phyloP scores from a whole-genome alignment of 257 asterid species.

The Misopates orontium region DNA sequence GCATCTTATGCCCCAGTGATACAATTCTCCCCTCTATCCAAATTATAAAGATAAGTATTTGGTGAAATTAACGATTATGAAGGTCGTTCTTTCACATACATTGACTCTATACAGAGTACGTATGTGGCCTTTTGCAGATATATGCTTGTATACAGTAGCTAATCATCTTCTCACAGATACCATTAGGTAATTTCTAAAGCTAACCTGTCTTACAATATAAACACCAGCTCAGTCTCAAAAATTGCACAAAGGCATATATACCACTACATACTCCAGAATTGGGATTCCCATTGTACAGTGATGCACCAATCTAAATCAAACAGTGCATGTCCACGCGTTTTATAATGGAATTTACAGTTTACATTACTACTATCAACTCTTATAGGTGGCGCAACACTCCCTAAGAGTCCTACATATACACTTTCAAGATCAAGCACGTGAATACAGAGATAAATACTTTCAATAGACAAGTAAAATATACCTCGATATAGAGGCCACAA shows the following conservation, averaged over 20 bases:
- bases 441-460: constrained; percentile 13
- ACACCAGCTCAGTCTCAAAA: too few relatives aligned
- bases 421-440: constrained; percentile 21
- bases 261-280: not conserved
- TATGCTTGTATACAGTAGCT: too few relatives aligned
- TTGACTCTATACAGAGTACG: not conserved
- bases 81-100: too few relatives aligned
- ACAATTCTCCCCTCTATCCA: not conserved
- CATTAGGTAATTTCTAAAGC: too few relatives aligned
- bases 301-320: not conserved
- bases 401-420: constrained; percentile 17
- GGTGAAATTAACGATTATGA: too few relatives aligned
- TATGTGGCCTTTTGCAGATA: too few relatives aligned
- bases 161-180: too few relatives aligned
- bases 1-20: not conserved
- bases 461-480: constrained; percentile 28
- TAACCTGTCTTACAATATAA: too few relatives aligned
- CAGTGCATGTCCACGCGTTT: not conserved
- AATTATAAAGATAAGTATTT: too few relatives aligned
- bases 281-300: not conserved
- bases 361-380: too few relatives aligned
- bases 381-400: too few relatives aligned
- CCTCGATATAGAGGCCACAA: constrained; percentile 99
- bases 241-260: not conserved
- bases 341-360: too few relatives aligned